A percentile compares a stretch with the other conserved stretches of the same genome.
Evolutionary conservation across 1,284 basidiomycete species (phyloP).

Genomic region (Phylloporus sp.): DNA sequence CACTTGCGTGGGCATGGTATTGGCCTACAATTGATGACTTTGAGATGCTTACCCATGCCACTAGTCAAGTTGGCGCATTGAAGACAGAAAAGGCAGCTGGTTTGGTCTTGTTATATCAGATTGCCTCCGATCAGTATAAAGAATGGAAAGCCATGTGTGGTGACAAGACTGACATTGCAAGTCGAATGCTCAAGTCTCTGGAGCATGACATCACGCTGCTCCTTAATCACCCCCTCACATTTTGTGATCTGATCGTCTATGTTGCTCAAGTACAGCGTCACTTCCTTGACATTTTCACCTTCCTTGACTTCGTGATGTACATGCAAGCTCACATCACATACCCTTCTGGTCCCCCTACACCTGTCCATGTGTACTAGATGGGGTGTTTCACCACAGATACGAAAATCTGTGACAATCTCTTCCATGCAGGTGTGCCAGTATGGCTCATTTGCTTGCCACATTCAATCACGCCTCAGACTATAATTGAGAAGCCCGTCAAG

Average conservation of each 20-base stretch:
- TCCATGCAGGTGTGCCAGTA: slow-evolving; percentile 8
- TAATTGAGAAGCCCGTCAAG: not conserved
- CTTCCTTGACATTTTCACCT: slow-evolving; percentile 6
- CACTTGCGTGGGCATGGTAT: not conserved
- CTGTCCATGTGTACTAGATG: not conserved
- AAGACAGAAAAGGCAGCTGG: too few relatives aligned
- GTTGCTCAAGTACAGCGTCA: slow-evolving; percentile 2
- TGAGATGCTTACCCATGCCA: too few relatives aligned
- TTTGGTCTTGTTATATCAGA: too few relatives aligned
- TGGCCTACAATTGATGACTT: not conserved
- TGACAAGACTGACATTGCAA: too few relatives aligned
- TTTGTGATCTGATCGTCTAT: not conserved
- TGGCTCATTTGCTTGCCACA: not conserved
- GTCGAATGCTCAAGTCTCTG: too few relatives aligned
- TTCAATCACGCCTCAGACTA: slow-evolving; percentile 1
- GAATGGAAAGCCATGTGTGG: too few relatives aligned
- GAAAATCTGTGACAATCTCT: not conserved
- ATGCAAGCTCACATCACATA: not conserved
- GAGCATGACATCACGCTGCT: too few relatives aligned
- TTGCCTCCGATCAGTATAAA: too few relatives aligned
- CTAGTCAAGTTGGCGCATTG: too few relatives aligned
- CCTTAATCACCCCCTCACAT: too few relatives aligned
- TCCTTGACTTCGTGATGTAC: slow-evolving; percentile 6
- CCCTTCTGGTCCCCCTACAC: not conserved
- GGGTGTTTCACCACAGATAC: not conserved